These are phyloP conservation scores for Coccinonectria pachysandricola DNA, from an alignment of 2,329 filamentous ascomycete species.

Conservation along the genomic window DNA sequence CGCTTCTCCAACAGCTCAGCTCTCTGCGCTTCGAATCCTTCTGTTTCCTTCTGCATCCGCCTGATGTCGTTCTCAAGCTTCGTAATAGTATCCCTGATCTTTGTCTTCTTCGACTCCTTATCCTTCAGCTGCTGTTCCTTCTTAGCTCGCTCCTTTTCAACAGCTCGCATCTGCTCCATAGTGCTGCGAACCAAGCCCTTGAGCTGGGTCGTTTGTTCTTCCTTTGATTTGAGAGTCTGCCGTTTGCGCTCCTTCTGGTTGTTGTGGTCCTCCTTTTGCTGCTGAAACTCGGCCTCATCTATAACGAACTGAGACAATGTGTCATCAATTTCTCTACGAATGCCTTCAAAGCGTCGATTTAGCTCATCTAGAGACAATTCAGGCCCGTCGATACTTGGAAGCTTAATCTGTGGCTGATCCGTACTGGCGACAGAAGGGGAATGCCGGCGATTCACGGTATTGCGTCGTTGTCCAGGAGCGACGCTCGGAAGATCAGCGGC, in stretches of 20 bases:
- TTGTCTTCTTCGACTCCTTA: slow-evolving; percentile 57
- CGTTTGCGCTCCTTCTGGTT: slow-evolving; percentile 72
- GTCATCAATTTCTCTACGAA: slow-evolving; percentile 77
- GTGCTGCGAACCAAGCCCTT: slow-evolving; percentile 71
- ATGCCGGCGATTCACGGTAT: slow-evolving; percentile 61
- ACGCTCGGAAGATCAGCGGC: slow-evolving; percentile 52
- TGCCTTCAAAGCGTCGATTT: slow-evolving; percentile 67
- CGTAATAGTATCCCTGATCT: slow-evolving; percentile 57
- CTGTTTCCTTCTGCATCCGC: slow-evolving; percentile 46
- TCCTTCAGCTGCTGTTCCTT: slow-evolving; percentile 64
- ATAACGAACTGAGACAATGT: slow-evolving; percentile 58
- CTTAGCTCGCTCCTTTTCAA: slow-evolving; percentile 68
- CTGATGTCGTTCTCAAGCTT: slow-evolving; percentile 57
- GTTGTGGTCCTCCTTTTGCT: slow-evolving; percentile 56
- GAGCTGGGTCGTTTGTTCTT: slow-evolving; percentile 77
- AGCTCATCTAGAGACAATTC: slow-evolving; percentile 65
- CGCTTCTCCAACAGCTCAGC: slow-evolving; percentile 39
- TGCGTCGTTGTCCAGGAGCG: slow-evolving; percentile 26
- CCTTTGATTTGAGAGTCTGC: slow-evolving; percentile 74
- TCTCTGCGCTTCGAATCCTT: slow-evolving; percentile 44
- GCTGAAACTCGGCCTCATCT: slow-evolving; percentile 61
- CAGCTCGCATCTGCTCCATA: slow-evolving; percentile 70
- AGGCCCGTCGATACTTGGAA: slow-evolving; percentile 39
- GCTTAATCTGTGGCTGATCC: slow-evolving; percentile 37
- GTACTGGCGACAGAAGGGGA: slow-evolving; percentile 59